A percentile compares a stretch with the other conserved stretches of the same genome.
Conservation (phyloP, 148 eudicot genomes). For the Linanthus parryae region DNA sequence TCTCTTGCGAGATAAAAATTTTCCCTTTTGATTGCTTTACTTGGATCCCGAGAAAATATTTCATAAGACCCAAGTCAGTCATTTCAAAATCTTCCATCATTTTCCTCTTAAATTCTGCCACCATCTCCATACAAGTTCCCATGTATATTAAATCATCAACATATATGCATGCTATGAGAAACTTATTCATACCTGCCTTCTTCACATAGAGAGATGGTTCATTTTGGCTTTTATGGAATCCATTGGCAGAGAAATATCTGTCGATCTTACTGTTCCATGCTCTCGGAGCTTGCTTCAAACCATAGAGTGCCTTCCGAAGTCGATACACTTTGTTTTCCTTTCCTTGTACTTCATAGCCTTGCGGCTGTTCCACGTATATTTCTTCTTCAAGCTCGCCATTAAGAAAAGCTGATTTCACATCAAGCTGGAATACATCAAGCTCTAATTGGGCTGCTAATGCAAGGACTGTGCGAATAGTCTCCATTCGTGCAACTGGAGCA, state of each 20-base stretch:
- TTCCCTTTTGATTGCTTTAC: not conserved
- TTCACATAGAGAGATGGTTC: not conserved
- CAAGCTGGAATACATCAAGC: not conserved
- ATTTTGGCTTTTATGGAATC: not conserved
- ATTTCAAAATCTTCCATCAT: not conserved
- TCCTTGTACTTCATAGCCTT: not conserved
- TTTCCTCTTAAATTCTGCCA: not conserved
- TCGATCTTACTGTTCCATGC: not conserved
- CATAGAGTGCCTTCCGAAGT: not conserved
- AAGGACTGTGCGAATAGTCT: not conserved
- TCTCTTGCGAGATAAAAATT: not conserved
- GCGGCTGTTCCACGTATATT: not conserved
- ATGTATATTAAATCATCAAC: not conserved
- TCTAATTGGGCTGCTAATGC: not conserved
- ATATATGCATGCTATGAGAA: not conserved
- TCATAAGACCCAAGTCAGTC: slow-evolving; percentile 1
- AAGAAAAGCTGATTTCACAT: not conserved
- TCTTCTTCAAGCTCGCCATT: slow-evolving; percentile 1
- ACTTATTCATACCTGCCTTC: not conserved
- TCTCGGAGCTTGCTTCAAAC: not conserved
- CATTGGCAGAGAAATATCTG: not conserved
- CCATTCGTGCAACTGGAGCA: not conserved
- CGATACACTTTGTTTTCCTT: not conserved
- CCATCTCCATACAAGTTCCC: not conserved
- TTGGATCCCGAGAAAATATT: not conserved